Conservation (phyloP, 192 early-diverging fungal species). For the Backusella westeae region DNA sequence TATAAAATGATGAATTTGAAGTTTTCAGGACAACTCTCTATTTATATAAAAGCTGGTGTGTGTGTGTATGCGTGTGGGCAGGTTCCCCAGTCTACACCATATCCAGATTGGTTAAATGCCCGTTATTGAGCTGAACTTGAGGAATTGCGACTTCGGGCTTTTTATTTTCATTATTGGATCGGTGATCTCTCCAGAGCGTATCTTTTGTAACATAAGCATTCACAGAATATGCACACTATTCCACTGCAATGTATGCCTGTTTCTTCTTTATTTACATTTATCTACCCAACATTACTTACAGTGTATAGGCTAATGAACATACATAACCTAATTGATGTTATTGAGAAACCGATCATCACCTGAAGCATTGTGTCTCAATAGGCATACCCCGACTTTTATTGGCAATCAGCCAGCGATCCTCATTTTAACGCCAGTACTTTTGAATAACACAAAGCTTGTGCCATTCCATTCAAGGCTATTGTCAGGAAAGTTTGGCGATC, state of each 20-base stretch:
- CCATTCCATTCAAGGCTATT: conserved; percentile 6
- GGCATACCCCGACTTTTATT: neutral
- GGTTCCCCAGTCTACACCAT: neutral
- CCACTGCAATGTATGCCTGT: neutral
- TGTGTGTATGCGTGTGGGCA: neutral
- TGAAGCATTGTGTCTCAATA: neutral
- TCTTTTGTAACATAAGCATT: neutral
- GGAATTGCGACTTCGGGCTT: neutral
- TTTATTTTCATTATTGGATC: neutral
- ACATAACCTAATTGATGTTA: neutral
- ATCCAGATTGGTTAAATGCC: neutral
- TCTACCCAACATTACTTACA: neutral
- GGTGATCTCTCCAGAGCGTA: neutral
- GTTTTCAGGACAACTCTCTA: neutral
- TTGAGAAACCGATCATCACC: neutral
- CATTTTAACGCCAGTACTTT: neutral
- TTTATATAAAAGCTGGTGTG: neutral
- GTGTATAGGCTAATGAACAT: neutral
- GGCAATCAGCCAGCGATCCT: neutral
- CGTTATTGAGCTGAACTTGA: neutral
- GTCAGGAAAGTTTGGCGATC: neutral
- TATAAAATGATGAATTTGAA: too few relatives aligned
- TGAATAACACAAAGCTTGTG: neutral
- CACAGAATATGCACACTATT: too few relatives aligned
- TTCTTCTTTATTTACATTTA: neutral